phyloP scores from a whole-genome alignment of 2,329 filamentous ascomycete species.

The Thielaviopsis euricoi region DNA sequence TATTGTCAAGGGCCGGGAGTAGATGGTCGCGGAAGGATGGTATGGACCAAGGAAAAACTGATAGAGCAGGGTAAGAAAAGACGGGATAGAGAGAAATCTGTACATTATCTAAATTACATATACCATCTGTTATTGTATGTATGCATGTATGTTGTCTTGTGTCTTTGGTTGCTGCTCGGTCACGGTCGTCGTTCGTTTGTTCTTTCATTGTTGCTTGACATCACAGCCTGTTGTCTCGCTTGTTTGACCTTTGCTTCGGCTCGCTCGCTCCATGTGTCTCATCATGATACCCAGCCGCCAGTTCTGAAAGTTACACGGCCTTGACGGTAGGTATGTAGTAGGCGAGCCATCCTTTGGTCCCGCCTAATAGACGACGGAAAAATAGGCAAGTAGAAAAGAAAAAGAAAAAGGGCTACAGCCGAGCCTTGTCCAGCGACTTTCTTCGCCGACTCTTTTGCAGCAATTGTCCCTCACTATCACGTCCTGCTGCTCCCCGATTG shows the following conservation, averaged over 20 bases:
- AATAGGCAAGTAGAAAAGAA: neutral
- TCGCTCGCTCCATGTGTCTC: neutral
- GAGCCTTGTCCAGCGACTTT: constrained; percentile 28
- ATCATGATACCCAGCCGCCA: neutral
- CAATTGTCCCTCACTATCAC: constrained; percentile 21
- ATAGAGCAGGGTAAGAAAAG: too few relatives aligned
- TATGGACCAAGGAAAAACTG: too few relatives aligned
- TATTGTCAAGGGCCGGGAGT: constrained; percentile 36
- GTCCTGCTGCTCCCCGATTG: constrained; percentile 32
- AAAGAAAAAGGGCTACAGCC: neutral
- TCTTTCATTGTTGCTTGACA: neutral
- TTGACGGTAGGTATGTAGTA: neutral
- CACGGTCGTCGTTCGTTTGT: too few relatives aligned
- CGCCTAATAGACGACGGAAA: neutral
- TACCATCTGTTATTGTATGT: neutral
- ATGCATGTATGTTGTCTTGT: neutral
- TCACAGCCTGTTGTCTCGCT: neutral
- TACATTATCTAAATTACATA: neutral
- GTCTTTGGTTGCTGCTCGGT: neutral
- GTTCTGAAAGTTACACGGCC: neutral
- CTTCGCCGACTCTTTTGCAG: constrained; percentile 31
- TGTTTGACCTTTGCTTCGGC: neutral
- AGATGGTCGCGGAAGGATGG: neutral
- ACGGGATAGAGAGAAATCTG: too few relatives aligned
- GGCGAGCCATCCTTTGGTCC: neutral